phyloP scores from a whole-genome alignment of 331 rosid genomes.

The Pyracantha coccinea region DNA sequence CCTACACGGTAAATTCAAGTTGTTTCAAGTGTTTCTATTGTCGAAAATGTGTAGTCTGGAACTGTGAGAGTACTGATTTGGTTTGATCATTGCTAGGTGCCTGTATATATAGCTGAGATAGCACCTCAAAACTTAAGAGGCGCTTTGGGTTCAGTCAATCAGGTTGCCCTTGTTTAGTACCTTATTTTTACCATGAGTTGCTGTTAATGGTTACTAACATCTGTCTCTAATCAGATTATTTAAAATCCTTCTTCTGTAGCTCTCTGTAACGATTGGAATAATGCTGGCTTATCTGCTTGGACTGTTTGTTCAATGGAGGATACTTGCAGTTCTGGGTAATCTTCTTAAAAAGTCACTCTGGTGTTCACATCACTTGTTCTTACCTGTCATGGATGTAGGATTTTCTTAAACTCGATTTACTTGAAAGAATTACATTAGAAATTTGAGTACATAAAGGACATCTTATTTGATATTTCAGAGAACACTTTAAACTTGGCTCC shows the following conservation, averaged over 20 bases:
- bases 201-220: background rate
- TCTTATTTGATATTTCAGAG: background rate
- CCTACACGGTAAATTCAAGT: constrained; percentile 57
- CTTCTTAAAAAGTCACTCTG: constrained; percentile 5
- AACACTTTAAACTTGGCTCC: background rate
- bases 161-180: constrained; percentile 41
- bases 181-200: background rate
- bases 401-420: background rate
- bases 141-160: constrained; percentile 66
- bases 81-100: constrained; percentile 51
- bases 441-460: background rate
- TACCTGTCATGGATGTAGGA: background rate
- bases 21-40: background rate
- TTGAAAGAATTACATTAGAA: background rate
- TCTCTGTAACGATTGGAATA: constrained; percentile 83
- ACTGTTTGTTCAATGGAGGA: constrained; percentile 83
- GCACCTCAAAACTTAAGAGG: constrained; percentile 94
- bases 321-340: constrained; percentile 90
- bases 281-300: constrained; percentile 93
- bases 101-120: constrained; percentile 93
- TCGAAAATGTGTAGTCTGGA: constrained; percentile 11
- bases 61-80: constrained; percentile 8
- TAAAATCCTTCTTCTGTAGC: constrained; percentile 32
- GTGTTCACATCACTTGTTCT: constrained; percentile 1
- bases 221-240: background rate